Percentiles rank a stretch among this genome's conserved stretches.
phyloP scores from a whole-genome alignment of 306 rosid genomes.

The Acacia crassicarpa region DNA sequence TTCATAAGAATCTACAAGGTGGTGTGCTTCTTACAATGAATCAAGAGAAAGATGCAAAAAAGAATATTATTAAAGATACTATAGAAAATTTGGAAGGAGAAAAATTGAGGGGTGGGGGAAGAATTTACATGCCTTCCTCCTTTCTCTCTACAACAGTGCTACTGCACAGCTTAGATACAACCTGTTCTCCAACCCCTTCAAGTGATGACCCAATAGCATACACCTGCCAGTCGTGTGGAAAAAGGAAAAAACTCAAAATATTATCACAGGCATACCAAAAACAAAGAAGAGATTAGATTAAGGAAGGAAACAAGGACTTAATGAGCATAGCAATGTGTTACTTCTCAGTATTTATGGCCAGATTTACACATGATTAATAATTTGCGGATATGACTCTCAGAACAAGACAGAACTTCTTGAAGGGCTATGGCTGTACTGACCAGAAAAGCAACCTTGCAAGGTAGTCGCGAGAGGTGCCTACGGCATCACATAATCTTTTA shows the following conservation, averaged over 20 bases:
- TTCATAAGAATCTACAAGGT: not conserved
- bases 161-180: slow-evolving; percentile 89
- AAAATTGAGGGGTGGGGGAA: slow-evolving; percentile 13
- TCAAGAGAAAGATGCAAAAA: slow-evolving; percentile 19
- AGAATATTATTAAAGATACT: slow-evolving; percentile 13
- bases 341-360: not conserved
- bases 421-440: slow-evolving; percentile 48
- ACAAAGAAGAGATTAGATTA: not conserved
- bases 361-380: not conserved
- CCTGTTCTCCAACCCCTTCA: slow-evolving; percentile 96
- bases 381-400: not conserved
- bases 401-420: not conserved
- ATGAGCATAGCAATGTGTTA: not conserved
- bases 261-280: not conserved
- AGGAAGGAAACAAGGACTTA: not conserved
- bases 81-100: slow-evolving; percentile 7
- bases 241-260: slow-evolving; percentile 14
- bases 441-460: slow-evolving; percentile 97
- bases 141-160: slow-evolving; percentile 67
- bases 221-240: slow-evolving; percentile 65
- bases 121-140: slow-evolving; percentile 58
- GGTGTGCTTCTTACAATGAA: slow-evolving; percentile 27
- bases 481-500: slow-evolving; percentile 38
- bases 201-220: slow-evolving; percentile 96
- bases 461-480: slow-evolving; percentile 83